Conservation (phyloP, 2,329 filamentous ascomycete species). For the Alternaria novae-zelandiae region DNA sequence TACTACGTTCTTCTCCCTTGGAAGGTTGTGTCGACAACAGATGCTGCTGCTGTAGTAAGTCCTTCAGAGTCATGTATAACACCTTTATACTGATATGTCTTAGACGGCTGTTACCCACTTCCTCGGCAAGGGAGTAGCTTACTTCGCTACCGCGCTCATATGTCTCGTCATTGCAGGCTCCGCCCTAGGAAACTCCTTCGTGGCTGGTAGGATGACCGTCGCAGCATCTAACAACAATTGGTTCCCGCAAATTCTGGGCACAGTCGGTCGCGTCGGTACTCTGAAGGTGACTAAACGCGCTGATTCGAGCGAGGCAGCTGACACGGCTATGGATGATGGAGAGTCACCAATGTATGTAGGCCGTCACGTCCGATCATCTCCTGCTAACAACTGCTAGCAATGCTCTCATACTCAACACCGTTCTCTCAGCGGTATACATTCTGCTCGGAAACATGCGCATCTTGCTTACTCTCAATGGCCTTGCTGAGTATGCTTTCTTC, state of each 20-base stretch:
- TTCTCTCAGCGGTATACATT: conserved; percentile 63
- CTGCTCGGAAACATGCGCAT: conserved; percentile 68
- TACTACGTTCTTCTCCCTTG: conserved; percentile 70
- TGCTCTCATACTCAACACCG: conserved; percentile 40
- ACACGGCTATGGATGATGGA: conserved; percentile 39
- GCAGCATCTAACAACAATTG: conserved; percentile 55
- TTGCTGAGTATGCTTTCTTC: conserved; percentile 65
- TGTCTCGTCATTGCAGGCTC: conserved; percentile 69
- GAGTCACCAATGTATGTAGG: conserved; percentile 43
- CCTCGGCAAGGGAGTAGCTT: conserved; percentile 56
- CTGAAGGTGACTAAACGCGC: conserved; percentile 26
- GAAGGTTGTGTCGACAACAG: conserved; percentile 64
- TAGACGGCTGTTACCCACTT: conserved; percentile 55
- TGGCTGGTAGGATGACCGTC: conserved; percentile 68
- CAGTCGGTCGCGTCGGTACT: conserved; percentile 37
- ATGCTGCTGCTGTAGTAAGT: conserved; percentile 68
- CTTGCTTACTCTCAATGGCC: conserved; percentile 59
- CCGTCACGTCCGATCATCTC: neutral
- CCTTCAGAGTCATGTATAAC: neutral
- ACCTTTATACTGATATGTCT: neutral
- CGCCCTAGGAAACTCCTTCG: conserved; percentile 68
- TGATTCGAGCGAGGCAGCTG: conserved; percentile 13
- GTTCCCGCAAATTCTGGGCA: conserved; percentile 38
- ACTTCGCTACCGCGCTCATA: conserved; percentile 63
- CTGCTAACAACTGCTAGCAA: conserved; percentile 26